A percentile compares a stretch with the other conserved stretches of the same genome.
phyloP scores from a whole-genome alignment of 2,329 filamentous ascomycete genomes.

The Talaromyces sp. region DNA sequence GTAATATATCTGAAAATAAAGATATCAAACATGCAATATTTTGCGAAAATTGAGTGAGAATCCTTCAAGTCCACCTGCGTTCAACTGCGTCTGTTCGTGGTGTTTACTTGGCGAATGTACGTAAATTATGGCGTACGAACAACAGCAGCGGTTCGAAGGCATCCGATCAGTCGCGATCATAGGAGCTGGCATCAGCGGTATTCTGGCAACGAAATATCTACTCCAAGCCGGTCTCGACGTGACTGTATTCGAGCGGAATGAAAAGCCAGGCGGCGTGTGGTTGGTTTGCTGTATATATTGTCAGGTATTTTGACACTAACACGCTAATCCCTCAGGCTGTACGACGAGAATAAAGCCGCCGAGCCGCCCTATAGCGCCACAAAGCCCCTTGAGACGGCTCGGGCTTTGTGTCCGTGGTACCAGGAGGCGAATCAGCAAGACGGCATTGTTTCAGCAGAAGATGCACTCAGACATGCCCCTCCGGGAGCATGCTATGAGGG shows the following conservation, averaged over 20 bases:
- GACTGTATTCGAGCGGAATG: conserved; percentile 53
- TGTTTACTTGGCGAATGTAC: neutral
- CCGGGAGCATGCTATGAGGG: conserved; percentile 12
- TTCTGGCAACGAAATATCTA: conserved; percentile 48
- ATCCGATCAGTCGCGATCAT: conserved; percentile 44
- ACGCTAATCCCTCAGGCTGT: conserved; percentile 39
- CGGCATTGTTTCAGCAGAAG: conserved; percentile 18
- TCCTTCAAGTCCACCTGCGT: neutral
- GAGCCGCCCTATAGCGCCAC: conserved; percentile 49
- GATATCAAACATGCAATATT: neutral
- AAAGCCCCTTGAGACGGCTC: conserved; percentile 19
- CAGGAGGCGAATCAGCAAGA: conserved; percentile 21
- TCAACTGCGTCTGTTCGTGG: neutral
- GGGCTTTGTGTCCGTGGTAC: conserved; percentile 34
- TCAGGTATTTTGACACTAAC: neutral
- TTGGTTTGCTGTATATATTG: conserved; percentile 28
- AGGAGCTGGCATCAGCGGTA: conserved; percentile 52
- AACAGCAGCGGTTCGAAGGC: neutral
- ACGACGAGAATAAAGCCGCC: conserved; percentile 48
- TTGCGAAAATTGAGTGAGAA: neutral
- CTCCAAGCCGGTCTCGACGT: conserved; percentile 47
- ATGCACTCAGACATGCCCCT: conserved; percentile 3
- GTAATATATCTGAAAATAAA: neutral
- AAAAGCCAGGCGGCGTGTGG: conserved; percentile 55
- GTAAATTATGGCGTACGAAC: neutral